Conservation (phyloP, 257 asterid species). For the Eucommia ulmoides region DNA sequence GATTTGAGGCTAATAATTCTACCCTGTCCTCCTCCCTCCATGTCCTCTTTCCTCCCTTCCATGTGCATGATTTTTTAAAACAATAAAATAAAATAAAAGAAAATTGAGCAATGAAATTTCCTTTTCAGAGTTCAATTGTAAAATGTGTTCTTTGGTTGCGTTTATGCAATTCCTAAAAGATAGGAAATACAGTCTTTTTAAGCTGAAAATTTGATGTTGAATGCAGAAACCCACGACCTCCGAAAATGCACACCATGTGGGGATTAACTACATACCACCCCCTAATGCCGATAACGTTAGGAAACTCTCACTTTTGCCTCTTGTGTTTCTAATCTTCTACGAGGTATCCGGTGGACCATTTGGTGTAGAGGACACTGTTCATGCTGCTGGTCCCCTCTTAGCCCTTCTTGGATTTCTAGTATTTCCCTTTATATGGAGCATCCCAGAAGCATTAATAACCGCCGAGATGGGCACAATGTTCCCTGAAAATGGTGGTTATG, state of each 20-base stretch:
- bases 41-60: no score
- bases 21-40: no score
- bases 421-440: slow-evolving; percentile 23
- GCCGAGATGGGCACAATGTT: slow-evolving; percentile 31
- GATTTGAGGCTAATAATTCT: no score
- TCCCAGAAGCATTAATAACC: slow-evolving; percentile 28
- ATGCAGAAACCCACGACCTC: not conserved
- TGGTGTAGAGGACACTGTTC: slow-evolving; percentile 27
- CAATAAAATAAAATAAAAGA: no score
- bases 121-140: no score
- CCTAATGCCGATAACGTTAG: slow-evolving; percentile 11
- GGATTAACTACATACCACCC: slow-evolving; percentile 5
- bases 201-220: not conserved
- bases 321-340: slow-evolving; percentile 24
- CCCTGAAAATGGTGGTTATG: slow-evolving; percentile 30
- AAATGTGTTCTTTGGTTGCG: no score
- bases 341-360: slow-evolving; percentile 33
- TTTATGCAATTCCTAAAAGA: no score
- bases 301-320: slow-evolving; percentile 18
- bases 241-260: slow-evolving; percentile 3
- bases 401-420: slow-evolving; percentile 22
- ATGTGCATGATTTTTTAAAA: no score
- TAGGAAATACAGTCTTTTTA: not conserved
- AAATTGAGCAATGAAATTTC: no score
- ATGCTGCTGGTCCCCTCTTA: slow-evolving; percentile 26